Conservation (phyloP, 2,329 filamentous ascomycete species). For the Pseudocercospora macadamiae region DNA sequence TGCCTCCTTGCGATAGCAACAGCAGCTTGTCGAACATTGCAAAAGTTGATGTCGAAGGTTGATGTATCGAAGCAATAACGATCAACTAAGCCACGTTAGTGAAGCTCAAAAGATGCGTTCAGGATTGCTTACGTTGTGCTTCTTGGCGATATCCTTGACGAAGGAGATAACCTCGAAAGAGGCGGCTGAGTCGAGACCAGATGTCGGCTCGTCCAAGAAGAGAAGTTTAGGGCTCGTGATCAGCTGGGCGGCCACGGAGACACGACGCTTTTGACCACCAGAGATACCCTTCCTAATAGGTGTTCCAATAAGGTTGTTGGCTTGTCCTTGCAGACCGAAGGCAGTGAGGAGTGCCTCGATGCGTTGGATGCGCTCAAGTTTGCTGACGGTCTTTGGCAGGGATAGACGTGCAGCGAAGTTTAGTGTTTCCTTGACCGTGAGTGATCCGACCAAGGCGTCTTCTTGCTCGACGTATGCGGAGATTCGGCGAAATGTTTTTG, state of each 20-base stretch:
- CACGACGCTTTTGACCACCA: conserved; percentile 80
- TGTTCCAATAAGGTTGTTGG: conserved; percentile 75
- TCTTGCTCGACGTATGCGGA: conserved; percentile 86
- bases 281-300: conserved; percentile 81
- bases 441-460: conserved; percentile 77
- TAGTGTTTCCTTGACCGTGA: conserved; percentile 80
- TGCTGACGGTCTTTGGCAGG: conserved; percentile 55
- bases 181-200: conserved; percentile 77
- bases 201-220: conserved; percentile 83
- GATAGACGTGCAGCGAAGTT: conserved; percentile 74
- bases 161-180: conserved; percentile 77
- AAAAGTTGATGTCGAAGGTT: conserved; percentile 79
- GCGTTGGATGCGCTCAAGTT: conserved; percentile 62
- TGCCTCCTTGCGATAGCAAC: conserved; percentile 70
- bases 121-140: conserved; percentile 61
- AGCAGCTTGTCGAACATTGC: conserved; percentile 78
- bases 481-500: conserved; percentile 63
- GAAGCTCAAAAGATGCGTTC: not conserved
- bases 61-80: conserved; percentile 81
- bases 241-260: conserved; percentile 78
- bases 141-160: conserved; percentile 66
- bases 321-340: conserved; percentile 73
- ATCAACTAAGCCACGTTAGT: conserved; percentile 58
- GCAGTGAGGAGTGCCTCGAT: conserved; percentile 69
- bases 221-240: conserved; percentile 80